A percentile compares a stretch with the other conserved stretches of the same genome.
Evolutionary conservation across 768 basidiomycete genomes (phyloP).

Genomic region (Tricholoma flavovirens): DNA sequence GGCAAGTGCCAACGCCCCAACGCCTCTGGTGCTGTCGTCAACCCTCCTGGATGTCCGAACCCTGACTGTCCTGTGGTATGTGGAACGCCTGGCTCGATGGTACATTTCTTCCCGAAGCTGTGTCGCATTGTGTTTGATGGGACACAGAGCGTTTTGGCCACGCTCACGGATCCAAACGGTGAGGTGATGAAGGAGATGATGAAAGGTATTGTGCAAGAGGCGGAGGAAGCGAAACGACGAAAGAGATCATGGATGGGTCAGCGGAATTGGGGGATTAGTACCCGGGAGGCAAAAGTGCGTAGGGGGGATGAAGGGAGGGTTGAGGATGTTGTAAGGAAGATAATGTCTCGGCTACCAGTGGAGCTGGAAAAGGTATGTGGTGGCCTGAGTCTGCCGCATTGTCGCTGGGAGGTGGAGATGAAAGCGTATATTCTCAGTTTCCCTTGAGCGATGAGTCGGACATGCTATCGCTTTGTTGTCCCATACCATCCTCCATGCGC

Average conservation of each 20-base stretch:
- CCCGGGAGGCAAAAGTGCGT: constrained; percentile 7
- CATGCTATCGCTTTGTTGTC: background rate
- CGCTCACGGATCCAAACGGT: constrained; percentile 31
- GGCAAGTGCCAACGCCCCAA: constrained; percentile 64
- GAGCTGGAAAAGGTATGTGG: constrained; percentile 41
- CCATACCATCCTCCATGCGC: background rate
- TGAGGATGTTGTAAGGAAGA: constrained; percentile 17
- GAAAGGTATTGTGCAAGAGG: constrained; percentile 33
- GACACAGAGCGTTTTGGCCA: constrained; percentile 29
- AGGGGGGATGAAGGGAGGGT: constrained; percentile 7
- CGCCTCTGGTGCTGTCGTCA: constrained; percentile 20
- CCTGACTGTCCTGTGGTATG: constrained; percentile 76
- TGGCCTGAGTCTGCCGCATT: constrained; percentile 36
- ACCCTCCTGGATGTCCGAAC: constrained; percentile 70
- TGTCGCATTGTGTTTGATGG: constrained; percentile 43
- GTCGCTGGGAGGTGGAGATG: constrained; percentile 59
- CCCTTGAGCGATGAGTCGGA: constrained; percentile 36
- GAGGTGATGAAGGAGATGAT: constrained; percentile 39
- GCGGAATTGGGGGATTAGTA: constrained; percentile 2
- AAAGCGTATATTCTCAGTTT: constrained; percentile 57
- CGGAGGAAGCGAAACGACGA: constrained; percentile 8
- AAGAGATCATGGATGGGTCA: constrained; percentile 8
- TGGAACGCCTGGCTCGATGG: constrained; percentile 76
- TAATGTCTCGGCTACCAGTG: constrained; percentile 27
- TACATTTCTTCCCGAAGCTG: constrained; percentile 57